A percentile compares a stretch with the other conserved stretches of the same genome.
These are phyloP conservation scores for Aspergillus sp. DNA, from an alignment of 2,329 filamentous ascomycete genomes.

Conservation along the genomic window DNA sequence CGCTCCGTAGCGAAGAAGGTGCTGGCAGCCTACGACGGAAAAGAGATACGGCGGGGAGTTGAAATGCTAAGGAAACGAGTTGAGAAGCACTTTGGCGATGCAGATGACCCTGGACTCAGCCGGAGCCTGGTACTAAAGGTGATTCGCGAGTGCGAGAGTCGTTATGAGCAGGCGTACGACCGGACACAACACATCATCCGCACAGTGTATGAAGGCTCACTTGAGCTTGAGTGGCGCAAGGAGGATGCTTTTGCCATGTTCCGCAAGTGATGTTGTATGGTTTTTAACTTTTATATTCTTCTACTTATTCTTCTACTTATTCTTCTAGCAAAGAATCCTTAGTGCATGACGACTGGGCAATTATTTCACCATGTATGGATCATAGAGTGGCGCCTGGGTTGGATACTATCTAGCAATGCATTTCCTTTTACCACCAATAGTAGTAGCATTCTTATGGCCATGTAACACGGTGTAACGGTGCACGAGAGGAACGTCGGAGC, in stretches of 20 bases:
- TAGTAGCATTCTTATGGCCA: not conserved
- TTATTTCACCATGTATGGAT: slow-evolving; percentile 12
- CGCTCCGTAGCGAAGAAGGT: slow-evolving; percentile 84
- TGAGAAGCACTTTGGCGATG: slow-evolving; percentile 95
- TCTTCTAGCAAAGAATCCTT: not conserved
- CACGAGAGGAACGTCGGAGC: not conserved
- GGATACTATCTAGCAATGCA: slow-evolving; percentile 7
- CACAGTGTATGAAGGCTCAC: slow-evolving; percentile 45
- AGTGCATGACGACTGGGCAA: slow-evolving; percentile 10
- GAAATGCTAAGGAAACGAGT: slow-evolving; percentile 86
- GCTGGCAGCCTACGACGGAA: slow-evolving; percentile 73
- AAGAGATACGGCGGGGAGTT: slow-evolving; percentile 86
- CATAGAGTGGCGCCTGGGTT: slow-evolving; percentile 15
- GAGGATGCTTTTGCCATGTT: slow-evolving; percentile 47
- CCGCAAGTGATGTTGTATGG: slow-evolving; percentile 31
- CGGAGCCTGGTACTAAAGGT: slow-evolving; percentile 60
- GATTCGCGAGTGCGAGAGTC: slow-evolving; percentile 58
- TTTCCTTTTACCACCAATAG: not conserved
- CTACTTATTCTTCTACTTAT: slow-evolving; percentile 2
- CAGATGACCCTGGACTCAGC: slow-evolving; percentile 70
- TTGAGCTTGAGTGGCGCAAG: slow-evolving; percentile 50
- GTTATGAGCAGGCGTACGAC: slow-evolving; percentile 57
- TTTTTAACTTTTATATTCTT: slow-evolving; percentile 6
- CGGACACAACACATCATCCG: slow-evolving; percentile 47
- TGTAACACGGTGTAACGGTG: not conserved